Evolutionary conservation across 345 rosid genomes (phyloP).

Genomic region (Limnanthes douglasii): DNA sequence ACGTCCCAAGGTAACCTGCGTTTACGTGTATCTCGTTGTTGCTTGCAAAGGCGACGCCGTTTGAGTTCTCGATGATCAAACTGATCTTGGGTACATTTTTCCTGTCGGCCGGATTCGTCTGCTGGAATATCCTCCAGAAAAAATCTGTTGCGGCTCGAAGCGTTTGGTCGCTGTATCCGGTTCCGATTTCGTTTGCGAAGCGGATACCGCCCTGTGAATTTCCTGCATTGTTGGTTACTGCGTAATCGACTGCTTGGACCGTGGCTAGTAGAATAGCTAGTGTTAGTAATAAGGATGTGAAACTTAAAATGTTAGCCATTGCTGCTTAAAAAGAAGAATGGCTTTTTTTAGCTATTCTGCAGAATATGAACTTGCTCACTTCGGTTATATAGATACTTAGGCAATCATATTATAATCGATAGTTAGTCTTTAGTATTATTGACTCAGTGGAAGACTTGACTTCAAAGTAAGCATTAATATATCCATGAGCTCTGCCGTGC

Average conservation of each 20-base stretch:
- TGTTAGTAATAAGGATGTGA: conserved; percentile 11
- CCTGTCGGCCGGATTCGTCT: conserved; percentile 10
- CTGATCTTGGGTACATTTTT: conserved; percentile 11
- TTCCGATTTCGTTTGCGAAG: conserved; percentile 19
- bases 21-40: conserved; percentile 22
- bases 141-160: conserved; percentile 18
- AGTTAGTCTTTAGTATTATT: no score
- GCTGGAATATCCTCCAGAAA: conserved; percentile 25
- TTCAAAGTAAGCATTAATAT: no score
- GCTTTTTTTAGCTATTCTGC: background rate
- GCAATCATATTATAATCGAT: no score
- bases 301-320: conserved; percentile 7
- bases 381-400: no score
- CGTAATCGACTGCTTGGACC: conserved; percentile 23
- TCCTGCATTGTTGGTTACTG: conserved; percentile 17
- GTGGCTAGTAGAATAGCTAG: conserved; percentile 5
- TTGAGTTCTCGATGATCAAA: conserved; percentile 14
- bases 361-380: no score
- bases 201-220: conserved; percentile 16
- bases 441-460: no score
- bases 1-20: conserved; percentile 11
- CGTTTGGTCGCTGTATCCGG: conserved; percentile 10
- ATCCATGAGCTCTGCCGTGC: no score
- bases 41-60: conserved; percentile 12
- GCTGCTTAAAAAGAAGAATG: background rate